Conservation (phyloP, 371 early-diverging fungal species). For the Lichtheimia hyalospora region DNA sequence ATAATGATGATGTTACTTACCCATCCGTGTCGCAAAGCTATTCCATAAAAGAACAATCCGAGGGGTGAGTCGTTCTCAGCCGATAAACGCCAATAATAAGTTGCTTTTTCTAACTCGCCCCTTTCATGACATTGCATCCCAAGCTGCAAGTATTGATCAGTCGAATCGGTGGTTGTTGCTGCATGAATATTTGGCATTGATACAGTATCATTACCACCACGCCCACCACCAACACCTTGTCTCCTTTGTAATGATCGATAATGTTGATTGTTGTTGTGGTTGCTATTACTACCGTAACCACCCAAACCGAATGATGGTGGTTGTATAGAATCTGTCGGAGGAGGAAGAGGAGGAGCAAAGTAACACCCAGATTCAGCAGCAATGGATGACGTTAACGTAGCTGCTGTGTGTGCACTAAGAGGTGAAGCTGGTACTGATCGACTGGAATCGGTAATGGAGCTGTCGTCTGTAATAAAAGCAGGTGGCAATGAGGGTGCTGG, state of each 20-base stretch:
- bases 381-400: not conserved
- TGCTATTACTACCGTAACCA: no score
- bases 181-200: not conserved
- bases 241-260: not conserved
- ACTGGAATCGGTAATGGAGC: slow-evolving; percentile 6
- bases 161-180: not conserved
- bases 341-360: no score
- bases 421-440: slow-evolving; percentile 4
- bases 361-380: not conserved
- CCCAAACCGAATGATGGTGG: not conserved
- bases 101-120: slow-evolving; percentile 80
- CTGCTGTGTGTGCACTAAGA: slow-evolving; percentile 9
- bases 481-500: no score
- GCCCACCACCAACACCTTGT: not conserved
- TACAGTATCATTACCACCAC: no score
- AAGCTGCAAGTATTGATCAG: slow-evolving; percentile 14
- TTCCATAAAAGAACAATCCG: slow-evolving; percentile 87
- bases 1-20: slow-evolving; percentile 21
- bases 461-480: not conserved
- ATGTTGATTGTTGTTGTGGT: no score
- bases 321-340: not conserved
- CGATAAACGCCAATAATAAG: slow-evolving; percentile 79
- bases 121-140: slow-evolving; percentile 40
- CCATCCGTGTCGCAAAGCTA: slow-evolving; percentile 92
- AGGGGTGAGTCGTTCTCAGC: slow-evolving; percentile 76